phyloP scores from a whole-genome alignment of 139 green algal genomes.

The Picochlorum sp. region DNA sequence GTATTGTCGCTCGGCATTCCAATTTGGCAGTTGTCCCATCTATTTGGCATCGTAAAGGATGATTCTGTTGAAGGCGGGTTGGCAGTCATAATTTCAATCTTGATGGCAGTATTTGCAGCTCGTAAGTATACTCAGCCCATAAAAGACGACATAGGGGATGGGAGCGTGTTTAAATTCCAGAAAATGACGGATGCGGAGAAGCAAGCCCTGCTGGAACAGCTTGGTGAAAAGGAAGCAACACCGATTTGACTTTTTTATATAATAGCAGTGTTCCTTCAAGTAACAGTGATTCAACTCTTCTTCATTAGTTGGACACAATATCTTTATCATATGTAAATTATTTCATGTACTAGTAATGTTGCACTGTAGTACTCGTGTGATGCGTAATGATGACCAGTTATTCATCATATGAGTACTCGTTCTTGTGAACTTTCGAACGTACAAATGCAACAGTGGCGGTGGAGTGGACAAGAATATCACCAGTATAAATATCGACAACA shows the following conservation, averaged over 20 bases:
- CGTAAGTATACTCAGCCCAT: constrained; percentile 83
- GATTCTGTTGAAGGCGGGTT: constrained; percentile 15
- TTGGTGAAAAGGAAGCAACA: not conserved
- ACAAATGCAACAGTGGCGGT: too few relatives aligned
- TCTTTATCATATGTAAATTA: too few relatives aligned
- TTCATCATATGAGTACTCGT: too few relatives aligned
- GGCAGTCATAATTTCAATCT: constrained; percentile 14
- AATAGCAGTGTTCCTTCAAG: not conserved
- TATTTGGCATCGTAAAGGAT: constrained; percentile 20
- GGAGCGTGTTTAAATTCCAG: constrained; percentile 58
- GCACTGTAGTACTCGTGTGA: too few relatives aligned
- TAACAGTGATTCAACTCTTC: too few relatives aligned
- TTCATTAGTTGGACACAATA: too few relatives aligned
- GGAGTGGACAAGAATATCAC: too few relatives aligned
- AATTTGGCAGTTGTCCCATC: constrained; percentile 22
- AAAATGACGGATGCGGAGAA: constrained; percentile 7
- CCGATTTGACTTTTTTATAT: not conserved
- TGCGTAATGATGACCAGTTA: too few relatives aligned
- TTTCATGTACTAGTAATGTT: too few relatives aligned
- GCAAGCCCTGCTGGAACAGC: not conserved
- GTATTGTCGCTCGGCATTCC: constrained; percentile 60
- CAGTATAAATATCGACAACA: too few relatives aligned
- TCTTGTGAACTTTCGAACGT: too few relatives aligned
- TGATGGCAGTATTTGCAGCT: constrained; percentile 56
- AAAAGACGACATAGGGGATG: constrained; percentile 93